Conservation (phyloP, 78 protist genomes). For the Dictyostelium capitatum region DNA sequence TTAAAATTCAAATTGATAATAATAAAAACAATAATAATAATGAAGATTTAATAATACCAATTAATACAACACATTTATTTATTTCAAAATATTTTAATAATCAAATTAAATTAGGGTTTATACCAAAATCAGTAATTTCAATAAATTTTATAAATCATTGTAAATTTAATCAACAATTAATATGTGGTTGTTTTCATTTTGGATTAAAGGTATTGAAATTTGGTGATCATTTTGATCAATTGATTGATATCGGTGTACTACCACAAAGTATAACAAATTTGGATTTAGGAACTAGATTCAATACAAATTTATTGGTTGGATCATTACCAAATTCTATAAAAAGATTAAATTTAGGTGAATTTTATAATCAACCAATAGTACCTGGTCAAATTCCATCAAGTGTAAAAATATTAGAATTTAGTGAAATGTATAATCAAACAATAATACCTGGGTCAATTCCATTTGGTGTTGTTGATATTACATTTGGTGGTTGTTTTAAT, state of each 20-base stretch:
- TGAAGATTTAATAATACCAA: not conserved
- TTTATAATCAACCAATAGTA: not conserved
- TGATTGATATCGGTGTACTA: not conserved
- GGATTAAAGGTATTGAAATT: not conserved
- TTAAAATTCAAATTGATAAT: too few species aligned
- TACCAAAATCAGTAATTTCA: not conserved
- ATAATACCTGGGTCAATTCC: not conserved
- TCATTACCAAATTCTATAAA: not conserved
- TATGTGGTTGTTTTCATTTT: not conserved
- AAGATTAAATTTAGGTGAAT: not conserved
- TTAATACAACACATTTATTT: conserved; percentile 2
- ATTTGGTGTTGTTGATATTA: not conserved
- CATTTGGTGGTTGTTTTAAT: not conserved
- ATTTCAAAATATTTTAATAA: not conserved
- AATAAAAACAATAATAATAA: not conserved
- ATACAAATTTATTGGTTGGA: not conserved
- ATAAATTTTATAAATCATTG: conserved; percentile 6
- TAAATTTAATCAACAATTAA: not conserved
- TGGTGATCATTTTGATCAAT: not conserved
- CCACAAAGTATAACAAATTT: not conserved
- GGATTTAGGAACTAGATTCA: not conserved
- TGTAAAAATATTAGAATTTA: not conserved
- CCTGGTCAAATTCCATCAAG: not conserved
- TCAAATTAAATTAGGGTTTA: not conserved
- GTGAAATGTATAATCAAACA: not conserved